Base-by-base conservation (phyloP, 1,284 basidiomycete genomes). In the Golubevia sp. region DNA sequence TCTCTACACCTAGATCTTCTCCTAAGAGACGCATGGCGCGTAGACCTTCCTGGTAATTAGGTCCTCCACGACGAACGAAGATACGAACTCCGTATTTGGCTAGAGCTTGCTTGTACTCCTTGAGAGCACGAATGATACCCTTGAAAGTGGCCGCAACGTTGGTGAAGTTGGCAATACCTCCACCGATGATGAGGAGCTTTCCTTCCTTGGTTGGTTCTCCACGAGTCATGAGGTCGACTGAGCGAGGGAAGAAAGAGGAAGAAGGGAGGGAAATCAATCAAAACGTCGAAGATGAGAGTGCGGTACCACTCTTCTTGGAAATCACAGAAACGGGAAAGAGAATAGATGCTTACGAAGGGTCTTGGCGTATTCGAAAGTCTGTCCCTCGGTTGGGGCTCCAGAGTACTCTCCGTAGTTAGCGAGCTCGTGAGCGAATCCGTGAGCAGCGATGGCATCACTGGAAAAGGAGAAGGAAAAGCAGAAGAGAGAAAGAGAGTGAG, bases 381-480 rank as follows among this genome's bases (percentile, higher is more conserved):
- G 96, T 59, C 93, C 93, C 86, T 98, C 94, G 20, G 94, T 94
- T 54, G 97, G 97, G 11, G 97, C 97, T 85, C 97, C 97, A 74
- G 93, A 96, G 89, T 99, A 99, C 86, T 99, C 97, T 80, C 96
- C 97, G 84, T 99, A 99, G 88, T 99, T 99, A 85, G 97, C 96
- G 68, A 99, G 91, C 86, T 99, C 97, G 84, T 96, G 89, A 49
- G 97, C 94, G 82, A 91, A 99, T 56, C 96, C 96, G 83, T 95
- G 93, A 23, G 95, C 95, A 64, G 94, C 94, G 74, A 98, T 98
- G 71, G 94, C 95, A 80, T 97, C 95, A 18, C 92, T 94, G 84
- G 84, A 85, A 68, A 83, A 80, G 67, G 49, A 56, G 6, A 27
- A 23, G n/a, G 54, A 38, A 0, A 20, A 2, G 20, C n/a, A 44